Evolutionary conservation across 2,329 filamentous ascomycete genomes (phyloP).

Genomic region (Podosphaera xanthii): DNA sequence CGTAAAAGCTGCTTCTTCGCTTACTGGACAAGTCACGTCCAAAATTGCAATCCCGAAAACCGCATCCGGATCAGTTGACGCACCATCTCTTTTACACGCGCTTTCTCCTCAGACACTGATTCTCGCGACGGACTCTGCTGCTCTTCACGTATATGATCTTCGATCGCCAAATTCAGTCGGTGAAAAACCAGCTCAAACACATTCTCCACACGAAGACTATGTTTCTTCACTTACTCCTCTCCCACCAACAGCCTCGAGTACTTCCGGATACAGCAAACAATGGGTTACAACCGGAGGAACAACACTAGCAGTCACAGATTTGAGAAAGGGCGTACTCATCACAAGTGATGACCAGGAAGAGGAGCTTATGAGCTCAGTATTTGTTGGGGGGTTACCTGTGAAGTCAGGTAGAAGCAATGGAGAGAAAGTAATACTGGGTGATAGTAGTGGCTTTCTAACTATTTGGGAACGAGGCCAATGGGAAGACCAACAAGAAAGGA

Average conservation of each 20-base stretch:
- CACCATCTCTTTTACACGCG: constrained; percentile 59
- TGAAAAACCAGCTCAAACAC: constrained; percentile 50
- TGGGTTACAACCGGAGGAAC: constrained; percentile 87
- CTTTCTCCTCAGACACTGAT: constrained; percentile 76
- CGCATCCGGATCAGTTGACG: constrained; percentile 27
- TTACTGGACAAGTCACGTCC: constrained; percentile 45
- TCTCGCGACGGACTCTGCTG: constrained; percentile 73
- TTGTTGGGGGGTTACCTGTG: constrained; percentile 54
- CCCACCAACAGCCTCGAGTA: constrained; percentile 57
- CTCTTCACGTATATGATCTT: constrained; percentile 71
- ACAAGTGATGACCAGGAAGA: constrained; percentile 90
- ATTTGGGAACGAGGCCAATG: constrained; percentile 86
- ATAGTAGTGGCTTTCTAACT: constrained; percentile 58
- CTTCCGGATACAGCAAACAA: constrained; percentile 76
- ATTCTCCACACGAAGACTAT: constrained; percentile 79
- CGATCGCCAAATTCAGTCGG: constrained; percentile 34
- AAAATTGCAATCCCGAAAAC: constrained; percentile 53
- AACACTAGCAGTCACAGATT: constrained; percentile 72
- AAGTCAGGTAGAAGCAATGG: constrained; percentile 40
- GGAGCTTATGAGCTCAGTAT: constrained; percentile 61
- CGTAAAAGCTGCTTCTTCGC: constrained; percentile 32
- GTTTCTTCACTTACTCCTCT: constrained; percentile 72
- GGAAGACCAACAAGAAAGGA: constrained; percentile 84
- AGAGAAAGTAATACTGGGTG: constrained; percentile 52
- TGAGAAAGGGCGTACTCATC: constrained; percentile 65